A percentile compares a stretch with the other conserved stretches of the same genome.
Conservation (phyloP, 768 basidiomycete species). For the Thelephora ganbajun region DNA sequence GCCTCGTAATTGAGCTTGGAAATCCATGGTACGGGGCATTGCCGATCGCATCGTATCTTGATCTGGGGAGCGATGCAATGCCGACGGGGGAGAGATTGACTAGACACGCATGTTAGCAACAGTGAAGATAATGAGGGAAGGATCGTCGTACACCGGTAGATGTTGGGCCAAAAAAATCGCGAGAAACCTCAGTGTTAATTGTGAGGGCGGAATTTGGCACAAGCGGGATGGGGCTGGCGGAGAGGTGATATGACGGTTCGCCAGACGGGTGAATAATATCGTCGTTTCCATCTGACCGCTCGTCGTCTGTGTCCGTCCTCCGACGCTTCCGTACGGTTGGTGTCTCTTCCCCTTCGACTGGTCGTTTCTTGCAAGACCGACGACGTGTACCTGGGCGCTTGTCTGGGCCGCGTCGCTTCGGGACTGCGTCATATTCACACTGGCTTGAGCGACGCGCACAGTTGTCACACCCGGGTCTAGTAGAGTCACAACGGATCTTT, state of each 20-base stretch:
- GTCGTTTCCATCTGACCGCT: constrained; percentile 12
- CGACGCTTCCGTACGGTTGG: constrained; percentile 10
- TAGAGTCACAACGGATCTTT: constrained; percentile 81
- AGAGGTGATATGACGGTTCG: constrained; percentile 14
- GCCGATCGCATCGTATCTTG: neutral
- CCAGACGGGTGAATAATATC: constrained; percentile 1
- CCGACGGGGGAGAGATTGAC: neutral
- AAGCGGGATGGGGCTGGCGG: neutral
- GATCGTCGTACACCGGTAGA: no score
- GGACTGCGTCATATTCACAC: constrained; percentile 69
- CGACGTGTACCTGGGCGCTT: constrained; percentile 76
- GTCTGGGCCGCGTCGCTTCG: constrained; percentile 77
- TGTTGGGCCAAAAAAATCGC: neutral
- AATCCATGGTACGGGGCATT: neutral
- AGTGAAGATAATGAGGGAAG: no score
- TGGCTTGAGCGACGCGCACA: constrained; percentile 64
- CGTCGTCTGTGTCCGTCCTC: constrained; percentile 15
- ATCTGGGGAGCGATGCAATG: neutral
- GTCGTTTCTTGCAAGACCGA: constrained; percentile 74
- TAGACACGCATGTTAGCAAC: neutral
- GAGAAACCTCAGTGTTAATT: neutral
- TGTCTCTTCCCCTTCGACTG: constrained; percentile 25
- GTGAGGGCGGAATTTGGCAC: neutral
- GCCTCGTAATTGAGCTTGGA: no score
- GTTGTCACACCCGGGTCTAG: constrained; percentile 69